A percentile compares a stretch with the other conserved stretches of the same genome.
These are phyloP conservation scores for Cystobasidium tubakii DNA, from an alignment of 768 basidiomycete species.

Conservation along the genomic window DNA sequence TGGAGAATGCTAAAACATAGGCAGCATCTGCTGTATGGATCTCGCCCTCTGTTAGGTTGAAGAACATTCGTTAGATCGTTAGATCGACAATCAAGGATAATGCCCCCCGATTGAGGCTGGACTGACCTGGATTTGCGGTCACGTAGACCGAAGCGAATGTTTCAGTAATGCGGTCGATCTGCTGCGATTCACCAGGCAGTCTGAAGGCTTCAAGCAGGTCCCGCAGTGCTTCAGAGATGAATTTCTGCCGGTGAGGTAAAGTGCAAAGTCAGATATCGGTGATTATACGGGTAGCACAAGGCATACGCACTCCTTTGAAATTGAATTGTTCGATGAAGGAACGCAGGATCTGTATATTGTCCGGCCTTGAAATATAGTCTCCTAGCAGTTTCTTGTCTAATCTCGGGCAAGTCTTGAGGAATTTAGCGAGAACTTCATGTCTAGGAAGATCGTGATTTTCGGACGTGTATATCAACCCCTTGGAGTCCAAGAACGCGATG, in stretches of 20 bases:
- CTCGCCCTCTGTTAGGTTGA: conserved; percentile 58
- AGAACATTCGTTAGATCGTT: too few species aligned
- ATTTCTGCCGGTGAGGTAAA: conserved; percentile 59
- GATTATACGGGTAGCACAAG: conserved; percentile 16
- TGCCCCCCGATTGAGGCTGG: background rate
- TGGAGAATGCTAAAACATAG: conserved; percentile 86
- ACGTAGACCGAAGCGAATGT: conserved; percentile 89
- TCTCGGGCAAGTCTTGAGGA: conserved; percentile 73
- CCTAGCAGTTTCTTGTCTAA: conserved; percentile 90
- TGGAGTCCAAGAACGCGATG: conserved; percentile 82
- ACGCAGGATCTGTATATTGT: conserved; percentile 74
- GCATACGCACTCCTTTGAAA: conserved; percentile 68
- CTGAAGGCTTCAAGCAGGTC: conserved; percentile 89
- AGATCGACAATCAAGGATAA: background rate
- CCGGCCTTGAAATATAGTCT: conserved; percentile 83
- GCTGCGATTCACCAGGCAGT: conserved; percentile 89
- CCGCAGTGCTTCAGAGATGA: conserved; percentile 89
- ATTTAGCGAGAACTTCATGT: conserved; percentile 67
- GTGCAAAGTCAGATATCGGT: background rate
- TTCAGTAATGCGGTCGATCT: conserved; percentile 87
- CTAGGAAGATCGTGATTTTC: conserved; percentile 49
- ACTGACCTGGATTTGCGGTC: conserved; percentile 69
- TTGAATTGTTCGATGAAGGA: conserved; percentile 84
- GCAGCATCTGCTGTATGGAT: conserved; percentile 86
- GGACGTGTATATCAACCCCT: conserved; percentile 63